Evolutionary conservation across 2,329 filamentous ascomycete species (phyloP), one percentile per base, ranked within the genome.

Genomic region (Trichoderma brevicompactum): DNA sequence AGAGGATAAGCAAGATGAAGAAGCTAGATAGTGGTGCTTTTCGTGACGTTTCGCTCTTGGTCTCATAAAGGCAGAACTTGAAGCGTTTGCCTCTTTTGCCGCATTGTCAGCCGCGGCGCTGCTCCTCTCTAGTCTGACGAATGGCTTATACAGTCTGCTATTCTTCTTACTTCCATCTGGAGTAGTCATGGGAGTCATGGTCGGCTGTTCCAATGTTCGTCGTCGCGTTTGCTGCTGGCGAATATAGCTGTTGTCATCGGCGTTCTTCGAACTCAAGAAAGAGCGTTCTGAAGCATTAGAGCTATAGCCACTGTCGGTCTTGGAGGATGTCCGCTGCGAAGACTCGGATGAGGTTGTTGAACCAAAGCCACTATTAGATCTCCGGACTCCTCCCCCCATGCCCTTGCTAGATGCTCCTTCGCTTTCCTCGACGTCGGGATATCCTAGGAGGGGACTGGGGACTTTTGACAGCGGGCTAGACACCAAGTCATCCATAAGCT

Each of bases 241-340:
- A 19, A 19, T 32, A 36, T 46, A 41, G 23, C 43, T 38, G 10
- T 28, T 48, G 15, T 41, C 32, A 41, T 60, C 53, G 41, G 15
- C 28, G 32, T 38, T 49, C 17, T 36, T 28, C 19, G 46, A 50
- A 23, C 78, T 77, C 32, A 72, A 74, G n/a, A 84, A 79, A 0
- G 85, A 87, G 44, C 83, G 80, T 17, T 87, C 73, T 12, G 86
- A 88, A 5, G 84, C 77, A 69, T 83, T 87, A 7, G 85, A 88
- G 70, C 85, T 85, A 70, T 88, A 89, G 2, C 82, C 84, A 67
- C 84, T 86, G 65, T 86, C 83, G 17, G 74, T 71, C 53, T 74
- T 73, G 10, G 65, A 67, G 40, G 77, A 52, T 7, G 65, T 68
- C 44, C 69, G 70, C 43, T 70, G 53, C 32, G 52, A 55, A 10